A percentile compares a stretch with the other conserved stretches of the same genome.
phyloP scores from a whole-genome alignment of 2,329 filamentous ascomycete species.

The Fusarium acutatum region DNA sequence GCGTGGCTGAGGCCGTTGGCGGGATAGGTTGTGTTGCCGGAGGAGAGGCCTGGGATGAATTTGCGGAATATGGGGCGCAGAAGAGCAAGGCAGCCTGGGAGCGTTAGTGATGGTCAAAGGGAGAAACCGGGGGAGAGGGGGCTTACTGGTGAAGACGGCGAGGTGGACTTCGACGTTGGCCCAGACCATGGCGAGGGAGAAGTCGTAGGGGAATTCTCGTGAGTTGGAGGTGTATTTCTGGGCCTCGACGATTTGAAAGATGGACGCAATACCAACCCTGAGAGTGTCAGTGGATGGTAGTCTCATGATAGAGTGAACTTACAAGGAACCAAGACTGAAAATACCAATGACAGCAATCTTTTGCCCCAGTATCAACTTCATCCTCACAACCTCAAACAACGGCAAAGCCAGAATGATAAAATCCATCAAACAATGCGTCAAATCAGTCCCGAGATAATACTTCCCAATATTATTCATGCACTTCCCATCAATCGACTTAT shows the following conservation, averaged over 20 bases:
- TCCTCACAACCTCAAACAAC: conserved; percentile 11
- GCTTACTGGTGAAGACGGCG: conserved; percentile 25
- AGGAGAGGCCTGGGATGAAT: conserved; percentile 19
- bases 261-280: conserved; percentile 24
- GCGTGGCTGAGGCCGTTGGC: conserved; percentile 20
- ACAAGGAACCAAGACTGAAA: conserved; percentile 26
- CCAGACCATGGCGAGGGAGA: conserved; percentile 28
- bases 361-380: conserved; percentile 17
- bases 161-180: conserved; percentile 22
- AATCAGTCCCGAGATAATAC: conserved; percentile 22
- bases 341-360: conserved; percentile 27
- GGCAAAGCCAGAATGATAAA: conserved; percentile 23
- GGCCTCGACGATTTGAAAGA: conserved; percentile 24
- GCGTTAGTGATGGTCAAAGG: not conserved
- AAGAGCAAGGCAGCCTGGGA: conserved; percentile 13
- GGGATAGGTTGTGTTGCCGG: conserved; percentile 16
- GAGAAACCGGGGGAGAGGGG: no score
- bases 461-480: conserved; percentile 6
- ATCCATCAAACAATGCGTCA: conserved; percentile 29
- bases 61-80: conserved; percentile 31
- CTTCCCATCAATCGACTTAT: conserved; percentile 14
- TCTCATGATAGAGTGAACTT: not conserved
- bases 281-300: not conserved
- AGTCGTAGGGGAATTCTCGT: conserved; percentile 22
- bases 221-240: conserved; percentile 15